phyloP scores from a whole-genome alignment of 2,329 filamentous ascomycete species.

The Aspergillus tubingensis region DNA sequence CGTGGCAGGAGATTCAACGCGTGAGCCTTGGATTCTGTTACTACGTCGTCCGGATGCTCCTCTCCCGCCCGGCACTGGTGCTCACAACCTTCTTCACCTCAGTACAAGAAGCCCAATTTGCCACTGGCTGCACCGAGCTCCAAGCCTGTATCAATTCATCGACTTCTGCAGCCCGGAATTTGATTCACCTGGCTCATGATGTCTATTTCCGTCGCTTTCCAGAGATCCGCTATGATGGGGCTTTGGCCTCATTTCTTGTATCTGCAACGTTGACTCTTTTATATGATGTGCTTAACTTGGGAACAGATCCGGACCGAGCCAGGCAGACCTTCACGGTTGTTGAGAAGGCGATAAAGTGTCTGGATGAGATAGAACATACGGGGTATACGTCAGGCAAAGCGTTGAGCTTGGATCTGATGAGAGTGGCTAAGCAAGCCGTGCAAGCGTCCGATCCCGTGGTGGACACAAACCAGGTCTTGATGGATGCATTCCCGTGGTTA shows the following conservation, averaged over 20 bases:
- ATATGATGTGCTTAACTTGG: conserved; percentile 15
- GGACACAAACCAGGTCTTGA: conserved; percentile 13
- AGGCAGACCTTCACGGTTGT: conserved; percentile 15
- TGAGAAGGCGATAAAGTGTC: conserved; percentile 16
- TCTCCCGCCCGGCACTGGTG: conserved; percentile 14
- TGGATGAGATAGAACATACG: conserved; percentile 19
- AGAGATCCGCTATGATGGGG: conserved; percentile 15
- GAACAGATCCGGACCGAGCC: conserved; percentile 8
- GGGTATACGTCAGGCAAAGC: conserved; percentile 17
- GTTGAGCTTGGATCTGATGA: conserved; percentile 21
- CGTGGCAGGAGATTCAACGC: conserved; percentile 21
- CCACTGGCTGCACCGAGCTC: conserved; percentile 5
- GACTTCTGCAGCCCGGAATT: conserved; percentile 9
- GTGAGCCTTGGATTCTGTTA: conserved; percentile 13
- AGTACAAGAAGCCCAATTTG: conserved; percentile 4
- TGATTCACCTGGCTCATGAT: conserved; percentile 15
- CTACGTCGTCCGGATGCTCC: conserved; percentile 13
- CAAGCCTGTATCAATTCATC: conserved; percentile 13
- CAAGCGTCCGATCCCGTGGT: conserved; percentile 13
- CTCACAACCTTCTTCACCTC: conserved; percentile 15
- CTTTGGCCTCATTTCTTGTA: conserved; percentile 14
- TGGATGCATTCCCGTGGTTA: conserved; percentile 19
- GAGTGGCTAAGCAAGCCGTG: conserved; percentile 17
- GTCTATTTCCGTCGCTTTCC: conserved; percentile 16
- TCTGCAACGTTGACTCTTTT: conserved; percentile 15